Conservation (phyloP, 495 filamentous ascomycete genomes). For the Darksidea phi region DNA sequence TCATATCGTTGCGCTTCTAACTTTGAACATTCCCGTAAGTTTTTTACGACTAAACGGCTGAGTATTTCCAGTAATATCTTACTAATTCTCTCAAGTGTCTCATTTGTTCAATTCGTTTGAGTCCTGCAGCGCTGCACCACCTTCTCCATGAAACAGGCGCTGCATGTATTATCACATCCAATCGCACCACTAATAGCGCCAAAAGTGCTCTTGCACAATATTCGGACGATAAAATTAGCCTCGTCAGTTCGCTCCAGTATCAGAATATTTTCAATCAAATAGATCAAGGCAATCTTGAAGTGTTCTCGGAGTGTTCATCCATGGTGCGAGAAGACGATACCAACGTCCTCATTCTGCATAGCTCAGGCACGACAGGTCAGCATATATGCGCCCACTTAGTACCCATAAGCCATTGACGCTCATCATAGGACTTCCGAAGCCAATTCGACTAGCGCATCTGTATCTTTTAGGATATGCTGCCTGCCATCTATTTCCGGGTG, state of each 20-base stretch:
- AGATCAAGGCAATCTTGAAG: too few relatives aligned
- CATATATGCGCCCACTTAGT: too few relatives aligned
- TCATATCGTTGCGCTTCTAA: constrained; percentile 38
- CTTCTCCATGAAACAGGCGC: neutral
- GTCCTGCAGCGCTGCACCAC: constrained; percentile 2
- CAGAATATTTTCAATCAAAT: too few relatives aligned
- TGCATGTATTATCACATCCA: neutral
- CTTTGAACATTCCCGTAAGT: constrained; percentile 36
- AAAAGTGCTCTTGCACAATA: neutral
- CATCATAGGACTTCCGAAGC: constrained; percentile 53
- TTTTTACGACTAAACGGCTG: too few relatives aligned
- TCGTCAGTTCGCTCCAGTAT: too few relatives aligned
- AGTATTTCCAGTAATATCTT: too few relatives aligned
- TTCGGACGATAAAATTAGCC: neutral
- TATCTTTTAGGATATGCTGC: constrained; percentile 46
- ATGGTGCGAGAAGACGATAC: constrained; percentile 30
- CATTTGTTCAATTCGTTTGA: constrained; percentile 42
- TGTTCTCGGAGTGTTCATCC: neutral
- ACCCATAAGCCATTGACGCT: too few relatives aligned
- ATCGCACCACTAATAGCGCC: neutral
- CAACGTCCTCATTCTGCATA: constrained; percentile 49
- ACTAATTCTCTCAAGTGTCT: too few relatives aligned
- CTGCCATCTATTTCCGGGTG: constrained; percentile 5
- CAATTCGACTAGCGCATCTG: constrained; percentile 47
- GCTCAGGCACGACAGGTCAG: constrained; percentile 52